These are phyloP conservation scores for Pythium grandisporangium DNA, from an alignment of 352 stramenopile genomes.

Conservation along the genomic window DNA sequence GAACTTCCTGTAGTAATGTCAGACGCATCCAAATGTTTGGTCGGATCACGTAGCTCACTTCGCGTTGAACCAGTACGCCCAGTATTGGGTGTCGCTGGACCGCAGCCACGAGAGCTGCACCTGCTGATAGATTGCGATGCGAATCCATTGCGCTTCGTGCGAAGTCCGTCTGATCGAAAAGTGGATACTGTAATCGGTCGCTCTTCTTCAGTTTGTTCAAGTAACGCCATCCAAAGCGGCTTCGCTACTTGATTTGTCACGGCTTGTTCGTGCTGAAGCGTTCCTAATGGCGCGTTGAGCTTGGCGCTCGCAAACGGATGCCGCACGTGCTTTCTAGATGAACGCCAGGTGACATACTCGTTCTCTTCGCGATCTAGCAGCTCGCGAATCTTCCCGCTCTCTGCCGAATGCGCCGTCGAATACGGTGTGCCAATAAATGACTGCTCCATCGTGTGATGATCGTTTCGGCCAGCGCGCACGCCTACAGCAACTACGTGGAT, in stretches of 20 bases:
- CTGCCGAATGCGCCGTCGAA: slow-evolving; percentile 18
- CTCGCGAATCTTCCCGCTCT: slow-evolving; percentile 32
- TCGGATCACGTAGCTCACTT: no score
- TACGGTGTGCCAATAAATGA: slow-evolving; percentile 50
- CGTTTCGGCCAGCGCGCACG: no score
- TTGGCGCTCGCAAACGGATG: slow-evolving; percentile 36
- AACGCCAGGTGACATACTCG: slow-evolving; percentile 29
- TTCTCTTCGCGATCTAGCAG: slow-evolving; percentile 44
- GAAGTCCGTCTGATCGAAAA: no score
- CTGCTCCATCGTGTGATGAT: slow-evolving; percentile 47
- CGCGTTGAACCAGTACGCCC: no score
- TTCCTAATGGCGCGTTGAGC: slow-evolving; percentile 30
- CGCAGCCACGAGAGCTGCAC: no score
- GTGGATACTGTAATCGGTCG: no score
- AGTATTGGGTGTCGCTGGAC: no score
- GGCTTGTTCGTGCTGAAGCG: not conserved
- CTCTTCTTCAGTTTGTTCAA: slow-evolving; percentile 6
- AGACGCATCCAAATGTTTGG: no score
- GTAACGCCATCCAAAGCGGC: slow-evolving; percentile 14
- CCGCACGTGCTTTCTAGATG: slow-evolving; percentile 24
- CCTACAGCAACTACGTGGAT: no score
- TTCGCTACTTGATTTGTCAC: slow-evolving; percentile 1
- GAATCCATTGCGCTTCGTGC: no score
- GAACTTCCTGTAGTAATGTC: no score
- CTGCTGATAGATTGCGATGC: no score